Base-by-base conservation (phyloP, 129 eudicot genomes). In the Centrapalus pauciflorus region DNA sequence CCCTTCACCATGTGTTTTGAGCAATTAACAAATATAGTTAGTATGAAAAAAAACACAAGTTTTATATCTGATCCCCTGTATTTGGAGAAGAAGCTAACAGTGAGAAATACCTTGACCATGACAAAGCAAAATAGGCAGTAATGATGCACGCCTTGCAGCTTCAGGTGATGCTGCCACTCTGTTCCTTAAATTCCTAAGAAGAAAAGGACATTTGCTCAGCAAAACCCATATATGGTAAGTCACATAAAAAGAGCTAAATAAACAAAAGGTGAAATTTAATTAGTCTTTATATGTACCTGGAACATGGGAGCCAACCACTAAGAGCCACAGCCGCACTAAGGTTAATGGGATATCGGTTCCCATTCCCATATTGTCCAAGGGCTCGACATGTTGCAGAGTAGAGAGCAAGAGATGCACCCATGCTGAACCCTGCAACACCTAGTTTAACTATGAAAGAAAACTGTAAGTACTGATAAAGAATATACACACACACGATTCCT, bases 41-140 rank as follows among this genome's bases (percentile, higher is more conserved):
- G n/a, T n/a, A n/a, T n/a, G n/a, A n/a, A n/a, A n/a, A n/a, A n/a
- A n/a, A n/a, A n/a, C n/a, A n/a, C n/a, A n/a, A n/a, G n/a, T n/a
- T n/a, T n/a, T n/a, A n/a, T n/a, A n/a, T n/a, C n/a, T n/a, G n/a
- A n/a, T n/a, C n/a, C n/a, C n/a, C n/a, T n/a, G n/a, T n/a, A n/a
- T n/a, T n/a, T n/a, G n/a, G n/a, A n/a, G n/a, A n/a, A n/a, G n/a
- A n/a, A n/a, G n/a, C n/a, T n/a, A n/a, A n/a, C n/a, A n/a, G n/a
- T n/a, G n/a, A n/a, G n/a, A 46, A 67, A 54, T 90, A 90, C 95
- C 95, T 79, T 70, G 79, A 56, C 97, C 97, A 72, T 90, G 97
- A 76, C 91, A 86, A 50, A 90, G 89, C 66, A 90, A 84, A 68
- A 86, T 76, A 43, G 90, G 91, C 68, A 90, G 75, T 57, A 87